Evolutionary conservation across 352 stramenopile genomes (phyloP).

Genomic region (Globisporangium megalacanthum): DNA sequence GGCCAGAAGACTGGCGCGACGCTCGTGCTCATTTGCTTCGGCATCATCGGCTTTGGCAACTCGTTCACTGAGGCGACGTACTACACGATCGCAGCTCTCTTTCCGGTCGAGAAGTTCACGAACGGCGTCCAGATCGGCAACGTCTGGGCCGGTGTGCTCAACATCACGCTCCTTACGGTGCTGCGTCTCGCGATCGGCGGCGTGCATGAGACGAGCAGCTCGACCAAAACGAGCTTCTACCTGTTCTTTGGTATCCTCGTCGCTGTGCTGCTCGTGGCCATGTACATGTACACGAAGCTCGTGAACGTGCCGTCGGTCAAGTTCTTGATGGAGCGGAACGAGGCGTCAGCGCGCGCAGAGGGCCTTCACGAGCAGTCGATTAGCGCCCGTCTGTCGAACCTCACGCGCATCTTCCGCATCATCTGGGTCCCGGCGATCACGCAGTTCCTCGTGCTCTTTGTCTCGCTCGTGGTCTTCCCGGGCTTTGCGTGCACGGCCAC

Average conservation of each 20-base stretch:
- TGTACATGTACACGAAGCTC: slow-evolving; percentile 39
- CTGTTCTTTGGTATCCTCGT: slow-evolving; percentile 58
- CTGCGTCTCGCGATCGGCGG: slow-evolving; percentile 52
- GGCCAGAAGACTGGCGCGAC: slow-evolving; percentile 31
- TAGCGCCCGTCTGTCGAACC: slow-evolving; percentile 26
- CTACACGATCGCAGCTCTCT: slow-evolving; percentile 57
- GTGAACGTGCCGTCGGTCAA: slow-evolving; percentile 35
- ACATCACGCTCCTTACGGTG: slow-evolving; percentile 50
- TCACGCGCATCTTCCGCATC: slow-evolving; percentile 38
- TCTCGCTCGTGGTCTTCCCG: slow-evolving; percentile 50
- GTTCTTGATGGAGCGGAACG: slow-evolving; percentile 54
- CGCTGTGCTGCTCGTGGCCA: slow-evolving; percentile 36
- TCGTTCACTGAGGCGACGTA: slow-evolving; percentile 56
- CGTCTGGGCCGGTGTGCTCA: slow-evolving; percentile 39
- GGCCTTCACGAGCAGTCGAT: slow-evolving; percentile 22
- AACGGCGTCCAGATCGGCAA: slow-evolving; percentile 70
- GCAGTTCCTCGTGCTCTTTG: slow-evolving; percentile 67
- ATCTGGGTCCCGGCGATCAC: slow-evolving; percentile 44
- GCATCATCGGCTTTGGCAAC: slow-evolving; percentile 46
- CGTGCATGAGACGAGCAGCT: slow-evolving; percentile 26
- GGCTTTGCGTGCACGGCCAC: slow-evolving; percentile 42
- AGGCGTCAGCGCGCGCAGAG: slow-evolving; percentile 21
- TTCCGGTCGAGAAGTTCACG: slow-evolving; percentile 59
- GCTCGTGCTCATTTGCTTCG: slow-evolving; percentile 53
- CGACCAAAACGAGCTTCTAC: slow-evolving; percentile 44